Evolutionary conservation across 768 basidiomycete species (phyloP).

Genomic region (Rhodotorula babjevae): DNA sequence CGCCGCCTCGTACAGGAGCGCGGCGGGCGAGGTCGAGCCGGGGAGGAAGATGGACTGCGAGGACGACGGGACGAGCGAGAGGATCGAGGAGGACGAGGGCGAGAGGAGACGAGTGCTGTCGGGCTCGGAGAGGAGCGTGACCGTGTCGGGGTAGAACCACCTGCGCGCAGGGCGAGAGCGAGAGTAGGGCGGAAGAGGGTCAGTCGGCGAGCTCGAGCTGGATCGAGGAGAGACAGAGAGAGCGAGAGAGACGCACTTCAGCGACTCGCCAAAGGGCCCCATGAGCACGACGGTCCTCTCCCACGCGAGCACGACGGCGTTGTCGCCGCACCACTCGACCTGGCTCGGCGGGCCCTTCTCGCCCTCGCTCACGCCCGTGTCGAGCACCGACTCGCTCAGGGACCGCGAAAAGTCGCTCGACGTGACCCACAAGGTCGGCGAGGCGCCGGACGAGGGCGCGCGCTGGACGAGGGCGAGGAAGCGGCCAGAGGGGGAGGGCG

Average conservation of each 20-base stretch:
- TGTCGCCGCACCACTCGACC: slow-evolving; percentile 94
- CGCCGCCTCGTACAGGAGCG: slow-evolving; percentile 88
- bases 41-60: slow-evolving; percentile 80
- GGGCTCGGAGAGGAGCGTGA: slow-evolving; percentile 73
- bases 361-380: slow-evolving; percentile 40
- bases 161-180: slow-evolving; percentile 51
- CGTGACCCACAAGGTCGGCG: slow-evolving; percentile 83
- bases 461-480: slow-evolving; percentile 63
- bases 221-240: not conserved
- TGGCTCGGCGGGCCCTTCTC: slow-evolving; percentile 52
- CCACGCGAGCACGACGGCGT: slow-evolving; percentile 86
- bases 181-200: not conserved
- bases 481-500: slow-evolving; percentile 90
- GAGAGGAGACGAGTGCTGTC: slow-evolving; percentile 85
- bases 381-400: slow-evolving; percentile 72
- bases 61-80: slow-evolving; percentile 93
- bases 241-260: slow-evolving; percentile 58
- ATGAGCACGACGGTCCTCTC: slow-evolving; percentile 69
- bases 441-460: slow-evolving; percentile 84
- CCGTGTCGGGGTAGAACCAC: slow-evolving; percentile 70
- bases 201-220: not conserved
- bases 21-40: slow-evolving; percentile 83
- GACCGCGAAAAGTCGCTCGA: slow-evolving; percentile 85
- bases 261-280: slow-evolving; percentile 82
- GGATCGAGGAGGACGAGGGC: slow-evolving; percentile 71